Evolutionary conservation across 768 basidiomycete genomes (phyloP).

Genomic region (Leccinum pellstonianum): DNA sequence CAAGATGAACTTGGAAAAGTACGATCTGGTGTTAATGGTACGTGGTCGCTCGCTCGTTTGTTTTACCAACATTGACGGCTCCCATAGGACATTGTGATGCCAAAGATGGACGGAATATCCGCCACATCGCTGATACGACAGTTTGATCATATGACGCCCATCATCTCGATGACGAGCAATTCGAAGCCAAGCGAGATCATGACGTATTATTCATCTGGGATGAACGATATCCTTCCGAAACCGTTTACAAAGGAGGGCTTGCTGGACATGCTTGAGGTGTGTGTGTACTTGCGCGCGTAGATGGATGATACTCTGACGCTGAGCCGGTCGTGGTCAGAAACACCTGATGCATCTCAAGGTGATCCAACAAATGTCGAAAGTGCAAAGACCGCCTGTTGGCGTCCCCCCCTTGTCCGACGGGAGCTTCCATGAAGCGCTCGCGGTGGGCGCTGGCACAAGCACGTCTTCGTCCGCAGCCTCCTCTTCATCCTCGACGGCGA

Average conservation of each 20-base stretch:
- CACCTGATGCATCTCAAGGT: slow-evolving; percentile 85
- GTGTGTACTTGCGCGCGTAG: neutral
- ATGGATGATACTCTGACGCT: neutral
- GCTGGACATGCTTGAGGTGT: slow-evolving; percentile 87
- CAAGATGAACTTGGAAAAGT: slow-evolving; percentile 96
- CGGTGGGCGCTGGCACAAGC: slow-evolving; percentile 34
- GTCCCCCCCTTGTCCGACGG: slow-evolving; percentile 58
- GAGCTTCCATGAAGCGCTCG: slow-evolving; percentile 55
- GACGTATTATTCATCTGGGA: slow-evolving; percentile 70
- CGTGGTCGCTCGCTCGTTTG: slow-evolving; percentile 22
- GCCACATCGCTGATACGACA: slow-evolving; percentile 93
- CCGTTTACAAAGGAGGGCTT: slow-evolving; percentile 96
- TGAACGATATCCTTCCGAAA: slow-evolving; percentile 97
- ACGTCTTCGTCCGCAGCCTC: neutral
- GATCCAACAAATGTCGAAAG: slow-evolving; percentile 70
- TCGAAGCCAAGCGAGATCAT: slow-evolving; percentile 91
- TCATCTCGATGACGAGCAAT: slow-evolving; percentile 98
- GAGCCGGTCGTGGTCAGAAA: slow-evolving; percentile 47
- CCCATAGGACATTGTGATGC: slow-evolving; percentile 90
- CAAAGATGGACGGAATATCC: slow-evolving; percentile 80
- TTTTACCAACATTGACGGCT: neutral
- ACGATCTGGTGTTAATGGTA: slow-evolving; percentile 95
- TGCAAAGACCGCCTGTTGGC: slow-evolving; percentile 61
- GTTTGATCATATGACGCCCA: slow-evolving; percentile 94
- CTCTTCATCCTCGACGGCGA: slow-evolving; percentile 18